These are phyloP conservation scores for Calonectria pteridis DNA, from an alignment of 2,329 filamentous ascomycete species.

Conservation along the genomic window DNA sequence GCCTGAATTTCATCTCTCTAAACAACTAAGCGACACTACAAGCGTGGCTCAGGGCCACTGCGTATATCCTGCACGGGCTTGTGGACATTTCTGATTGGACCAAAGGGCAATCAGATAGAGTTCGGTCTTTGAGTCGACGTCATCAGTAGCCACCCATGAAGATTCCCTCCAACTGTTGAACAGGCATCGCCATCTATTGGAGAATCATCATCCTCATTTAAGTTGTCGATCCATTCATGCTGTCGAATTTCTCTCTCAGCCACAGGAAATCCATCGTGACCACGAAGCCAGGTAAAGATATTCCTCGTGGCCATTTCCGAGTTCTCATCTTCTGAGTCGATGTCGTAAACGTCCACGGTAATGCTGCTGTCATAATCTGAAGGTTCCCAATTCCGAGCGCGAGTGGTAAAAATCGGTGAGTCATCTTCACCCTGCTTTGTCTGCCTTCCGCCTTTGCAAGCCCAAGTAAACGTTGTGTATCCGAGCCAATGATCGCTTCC, in stretches of 20 bases:
- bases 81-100: not conserved
- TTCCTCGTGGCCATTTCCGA: conserved; percentile 44
- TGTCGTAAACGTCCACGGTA: conserved; percentile 17
- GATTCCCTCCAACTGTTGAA: conserved; percentile 18
- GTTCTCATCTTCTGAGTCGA: conserved; percentile 28
- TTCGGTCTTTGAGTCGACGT: conserved; percentile 20
- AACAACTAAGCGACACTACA: not conserved
- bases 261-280: conserved; percentile 44
- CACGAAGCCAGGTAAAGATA: conserved; percentile 47
- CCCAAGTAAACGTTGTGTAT: conserved; percentile 22
- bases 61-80: not conserved
- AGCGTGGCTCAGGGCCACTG: not conserved
- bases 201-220: conserved; percentile 37
- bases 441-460: conserved; percentile 6
- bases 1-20: not conserved
- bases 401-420: accelerated
- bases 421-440: not conserved
- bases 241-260: conserved; percentile 44
- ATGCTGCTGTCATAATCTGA: not conserved
- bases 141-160: conserved; percentile 24
- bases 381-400: conserved; percentile 1
- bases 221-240: conserved; percentile 47
- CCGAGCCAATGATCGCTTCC: conserved; percentile 11
- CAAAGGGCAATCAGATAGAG: not conserved
- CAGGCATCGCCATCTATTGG: conserved; percentile 20